Base-by-base conservation (phyloP, 2,329 filamentous ascomycete genomes). In the Verticillium alfalfae region DNA sequence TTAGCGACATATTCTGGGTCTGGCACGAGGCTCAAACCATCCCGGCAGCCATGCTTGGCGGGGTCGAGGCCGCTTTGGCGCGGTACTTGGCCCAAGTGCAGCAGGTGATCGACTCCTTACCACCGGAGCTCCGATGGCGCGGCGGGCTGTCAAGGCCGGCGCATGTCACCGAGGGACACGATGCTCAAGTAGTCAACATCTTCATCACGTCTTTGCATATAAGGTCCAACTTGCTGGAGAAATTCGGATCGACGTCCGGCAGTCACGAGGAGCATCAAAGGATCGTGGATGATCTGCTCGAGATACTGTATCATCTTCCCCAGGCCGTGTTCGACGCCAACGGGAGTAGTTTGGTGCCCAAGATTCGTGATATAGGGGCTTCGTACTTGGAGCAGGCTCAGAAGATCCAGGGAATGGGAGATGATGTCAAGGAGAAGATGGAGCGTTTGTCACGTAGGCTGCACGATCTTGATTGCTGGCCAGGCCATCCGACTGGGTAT, bases 201-300 rank as follows among this genome's bases (percentile, higher is more conserved):
- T 72, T 75, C 57, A 69, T 76, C 38, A 76, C 75, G 26, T 73
- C 72, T 56, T 67, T 76, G 7, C 70, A 74, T 26, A 69, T 76
- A 1, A 69, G 72, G 6, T 76, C 75, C 2, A 75, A 75, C 38
- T 63, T 76, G 6, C 65, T 76, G 7, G 72, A 76, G 34, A 72
- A 70, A 26, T 69, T 72, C 2, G 67, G 68, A 4, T 63, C 67
- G 38, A 18, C 58, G 16, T 56, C 49, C 45, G 56, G 49, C 56
- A 63, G 38, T 58, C 61, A 15, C 26, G 61, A 31, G 9, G 69
- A 73, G 38, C 71, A 74, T 52, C 70, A 72, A 22, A 68, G 64
- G 13, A 72, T 75, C 18, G 68, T 75, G 1, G 72, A 75, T 8
- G 73, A 75, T 60, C 58, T 76, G 2, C 61, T 76, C 1, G 74